These are phyloP conservation scores for Candida germanica DNA, from an alignment of 805 yeast genomes.

Conservation along the genomic window DNA sequence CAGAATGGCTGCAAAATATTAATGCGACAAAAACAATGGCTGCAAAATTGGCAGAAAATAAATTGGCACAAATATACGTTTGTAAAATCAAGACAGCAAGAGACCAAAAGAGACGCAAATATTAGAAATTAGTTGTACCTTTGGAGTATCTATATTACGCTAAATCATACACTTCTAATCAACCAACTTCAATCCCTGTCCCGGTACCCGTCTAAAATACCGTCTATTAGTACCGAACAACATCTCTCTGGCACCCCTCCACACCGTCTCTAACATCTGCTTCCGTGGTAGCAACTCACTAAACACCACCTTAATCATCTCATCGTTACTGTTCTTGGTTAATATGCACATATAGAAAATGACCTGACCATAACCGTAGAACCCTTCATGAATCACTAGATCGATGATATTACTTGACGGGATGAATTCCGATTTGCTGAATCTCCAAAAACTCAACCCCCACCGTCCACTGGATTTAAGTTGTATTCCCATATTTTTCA, in stretches of 20 bases:
- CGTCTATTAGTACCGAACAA: conserved; percentile 29
- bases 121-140: too few relatives aligned
- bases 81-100: too few relatives aligned
- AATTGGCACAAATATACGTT: too few relatives aligned
- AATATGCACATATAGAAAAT: conserved; percentile 61
- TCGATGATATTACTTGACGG: conserved; percentile 59
- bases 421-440: conserved; percentile 41
- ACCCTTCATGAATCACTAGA: conserved; percentile 73
- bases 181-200: conserved; percentile 29
- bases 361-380: conserved; percentile 61
- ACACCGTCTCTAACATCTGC: conserved; percentile 36
- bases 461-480: conserved; percentile 29
- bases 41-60: too few relatives aligned
- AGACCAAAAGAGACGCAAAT: too few relatives aligned
- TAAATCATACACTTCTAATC: too few relatives aligned
- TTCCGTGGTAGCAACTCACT: conserved; percentile 42
- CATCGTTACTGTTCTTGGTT: conserved; percentile 31
- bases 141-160: too few relatives aligned
- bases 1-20: too few relatives aligned
- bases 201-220: conserved; percentile 36
- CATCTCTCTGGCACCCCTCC: conserved; percentile 36
- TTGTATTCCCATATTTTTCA: conserved; percentile 49
- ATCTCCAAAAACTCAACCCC: conserved; percentile 16
- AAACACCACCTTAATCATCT: conserved; percentile 34
- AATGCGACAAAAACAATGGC: too few relatives aligned